phyloP scores from a whole-genome alignment of 345 rosid genomes.

The Eucalyptus dawsonii region DNA sequence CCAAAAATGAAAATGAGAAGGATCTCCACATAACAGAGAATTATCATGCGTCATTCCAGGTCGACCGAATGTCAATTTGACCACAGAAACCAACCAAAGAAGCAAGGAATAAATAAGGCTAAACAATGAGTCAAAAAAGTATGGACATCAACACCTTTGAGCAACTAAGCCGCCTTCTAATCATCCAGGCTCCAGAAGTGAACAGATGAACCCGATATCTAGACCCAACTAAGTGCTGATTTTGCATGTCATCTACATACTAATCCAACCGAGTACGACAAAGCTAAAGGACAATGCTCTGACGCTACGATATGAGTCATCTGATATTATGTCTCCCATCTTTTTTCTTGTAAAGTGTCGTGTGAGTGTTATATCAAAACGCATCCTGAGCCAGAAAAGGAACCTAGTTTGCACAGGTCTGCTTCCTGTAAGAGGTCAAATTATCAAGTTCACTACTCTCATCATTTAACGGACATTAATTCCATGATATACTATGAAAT shows the following conservation, averaged over 20 bases:
- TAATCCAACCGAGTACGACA: background rate
- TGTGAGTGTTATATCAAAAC: background rate
- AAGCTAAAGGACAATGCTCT: background rate
- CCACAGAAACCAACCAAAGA: background rate
- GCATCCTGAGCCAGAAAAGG: background rate
- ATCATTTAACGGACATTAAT: background rate
- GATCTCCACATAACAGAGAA: background rate
- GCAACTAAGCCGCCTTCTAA: background rate
- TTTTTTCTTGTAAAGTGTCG: background rate
- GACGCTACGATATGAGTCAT: background rate
- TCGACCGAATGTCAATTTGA: background rate
- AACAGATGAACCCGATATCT: background rate
- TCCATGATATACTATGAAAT: background rate
- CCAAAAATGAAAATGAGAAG: background rate
- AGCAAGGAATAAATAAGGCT: background rate
- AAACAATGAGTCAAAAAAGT: background rate
- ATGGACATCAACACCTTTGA: background rate
- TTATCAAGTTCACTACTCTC: background rate
- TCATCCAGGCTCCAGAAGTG: background rate
- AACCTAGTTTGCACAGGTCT: background rate
- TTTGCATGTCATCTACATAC: background rate
- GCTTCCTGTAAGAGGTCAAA: background rate
- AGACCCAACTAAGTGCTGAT: background rate
- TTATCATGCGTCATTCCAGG: background rate
- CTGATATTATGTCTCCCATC: background rate